Percentiles rank a stretch among this genome's conserved stretches.
phyloP scores from a whole-genome alignment of 2,329 filamentous ascomycete genomes.

The Leptoxyphium fumago region DNA sequence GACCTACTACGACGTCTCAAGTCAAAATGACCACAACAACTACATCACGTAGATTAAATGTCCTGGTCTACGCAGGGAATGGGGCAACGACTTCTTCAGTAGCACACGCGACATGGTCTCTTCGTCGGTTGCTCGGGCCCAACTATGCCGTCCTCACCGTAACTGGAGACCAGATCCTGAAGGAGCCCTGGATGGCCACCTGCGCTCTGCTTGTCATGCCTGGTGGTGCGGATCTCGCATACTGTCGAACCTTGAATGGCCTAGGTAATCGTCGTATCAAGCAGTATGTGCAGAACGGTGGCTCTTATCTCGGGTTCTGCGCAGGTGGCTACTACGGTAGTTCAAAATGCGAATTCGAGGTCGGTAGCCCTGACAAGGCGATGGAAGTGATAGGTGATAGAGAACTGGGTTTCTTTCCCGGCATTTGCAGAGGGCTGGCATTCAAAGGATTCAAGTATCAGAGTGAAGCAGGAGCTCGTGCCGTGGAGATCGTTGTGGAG shows the following conservation, averaged over 20 bases:
- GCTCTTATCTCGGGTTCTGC: conserved; percentile 79
- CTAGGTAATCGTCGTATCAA: conserved; percentile 71
- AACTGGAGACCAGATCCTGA: conserved; percentile 61
- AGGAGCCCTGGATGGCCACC: conserved; percentile 78
- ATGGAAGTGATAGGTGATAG: conserved; percentile 76
- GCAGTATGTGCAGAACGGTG: conserved; percentile 74
- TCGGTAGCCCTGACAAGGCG: conserved; percentile 48
- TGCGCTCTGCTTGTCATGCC: conserved; percentile 86
- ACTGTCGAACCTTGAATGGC: conserved; percentile 78
- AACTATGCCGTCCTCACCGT: conserved; percentile 89
- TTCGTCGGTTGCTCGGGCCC: conserved; percentile 72
- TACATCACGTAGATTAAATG: conserved; percentile 58
- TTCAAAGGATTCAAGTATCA: conserved; percentile 84
- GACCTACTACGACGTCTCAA: neutral
- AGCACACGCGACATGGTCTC: conserved; percentile 71
- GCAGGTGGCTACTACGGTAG: conserved; percentile 88
- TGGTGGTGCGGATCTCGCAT: conserved; percentile 85
- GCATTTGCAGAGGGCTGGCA: conserved; percentile 69
- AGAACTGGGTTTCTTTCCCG: conserved; percentile 80
- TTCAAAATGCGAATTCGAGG: conserved; percentile 76
- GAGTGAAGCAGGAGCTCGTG: conserved; percentile 70
- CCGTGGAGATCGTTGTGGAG: conserved; percentile 50
- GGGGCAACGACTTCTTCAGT: conserved; percentile 82
- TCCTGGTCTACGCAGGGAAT: conserved; percentile 81
- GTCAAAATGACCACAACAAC: neutral